Percentiles rank a stretch among this genome's conserved stretches.
These are phyloP conservation scores for Strigomonas culicis DNA, from an alignment of 208 protist genomes.

Conservation along the genomic window DNA sequence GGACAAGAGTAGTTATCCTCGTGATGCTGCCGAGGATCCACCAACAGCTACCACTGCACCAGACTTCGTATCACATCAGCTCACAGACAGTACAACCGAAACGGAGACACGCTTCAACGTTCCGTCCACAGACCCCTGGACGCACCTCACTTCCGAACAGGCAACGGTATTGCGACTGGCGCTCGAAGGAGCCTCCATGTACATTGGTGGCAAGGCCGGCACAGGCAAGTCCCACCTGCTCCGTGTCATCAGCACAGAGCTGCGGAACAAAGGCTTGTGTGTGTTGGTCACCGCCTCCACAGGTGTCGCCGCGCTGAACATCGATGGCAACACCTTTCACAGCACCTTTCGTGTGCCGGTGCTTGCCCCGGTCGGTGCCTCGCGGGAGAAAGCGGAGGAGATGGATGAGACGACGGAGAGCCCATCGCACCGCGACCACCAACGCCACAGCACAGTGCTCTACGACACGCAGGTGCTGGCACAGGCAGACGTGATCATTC, in stretches of 20 bases:
- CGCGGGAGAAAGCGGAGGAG: not conserved
- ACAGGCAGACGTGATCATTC: slow-evolving; percentile 50
- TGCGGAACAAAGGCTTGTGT: slow-evolving; percentile 20
- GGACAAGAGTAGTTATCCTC: too few relatives aligned
- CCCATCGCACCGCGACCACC: slow-evolving; percentile 6
- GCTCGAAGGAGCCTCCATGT: slow-evolving; percentile 52
- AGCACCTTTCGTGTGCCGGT: slow-evolving; percentile 57
- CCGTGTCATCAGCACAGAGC: slow-evolving; percentile 22
- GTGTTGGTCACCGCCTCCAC: slow-evolving; percentile 65
- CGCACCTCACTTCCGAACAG: slow-evolving; percentile 31
- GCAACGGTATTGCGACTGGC: slow-evolving; percentile 24
- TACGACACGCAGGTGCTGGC: slow-evolving; percentile 23
- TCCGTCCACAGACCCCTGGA: not conserved
- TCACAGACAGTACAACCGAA: too few relatives aligned
- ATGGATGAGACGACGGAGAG: not conserved
- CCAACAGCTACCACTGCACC: too few relatives aligned
- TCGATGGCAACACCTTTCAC: slow-evolving; percentile 79
- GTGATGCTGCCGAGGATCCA: too few relatives aligned
- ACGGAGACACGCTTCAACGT: not conserved
- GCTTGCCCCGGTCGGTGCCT: not conserved
- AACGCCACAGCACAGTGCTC: slow-evolving; percentile 1
- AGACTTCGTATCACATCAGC: too few relatives aligned
- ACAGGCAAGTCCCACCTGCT: slow-evolving; percentile 71
- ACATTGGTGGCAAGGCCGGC: slow-evolving; percentile 68
- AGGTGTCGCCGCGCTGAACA: slow-evolving; percentile 60